Evolutionary conservation across 1,284 basidiomycete genomes (phyloP), one percentile per base, ranked within the genome.

Genomic region (Leccinum pachyderme): DNA sequence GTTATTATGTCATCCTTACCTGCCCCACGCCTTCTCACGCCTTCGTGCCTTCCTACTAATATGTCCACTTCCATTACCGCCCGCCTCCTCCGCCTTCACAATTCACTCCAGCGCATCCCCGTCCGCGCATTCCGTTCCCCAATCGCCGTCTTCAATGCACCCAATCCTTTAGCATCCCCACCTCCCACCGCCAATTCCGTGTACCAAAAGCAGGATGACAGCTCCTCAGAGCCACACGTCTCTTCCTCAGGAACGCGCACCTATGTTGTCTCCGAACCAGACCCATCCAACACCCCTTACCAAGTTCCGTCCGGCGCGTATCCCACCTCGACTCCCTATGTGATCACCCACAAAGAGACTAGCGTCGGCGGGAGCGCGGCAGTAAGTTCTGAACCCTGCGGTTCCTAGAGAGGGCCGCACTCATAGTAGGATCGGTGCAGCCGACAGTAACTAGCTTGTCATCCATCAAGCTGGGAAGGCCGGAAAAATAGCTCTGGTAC

Each of bases 281-380:
- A 86, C 67, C 76, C 79, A 37, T 73, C 80, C 51, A 65, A 81
- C 55, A 78, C 75, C 45, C 79, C 80, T 25, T 86, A 86, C 63
- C 72, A 78, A 59, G 84, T 88, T 33, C 86, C 86, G 4, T 79
- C 80, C 9, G 86, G 86, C 58, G 86, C 86, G 11, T 88, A 83
- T 71, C 81, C 82, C 52, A 78, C 77, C 48, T 80, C 81, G 39
- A 72, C 78, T 28, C 69, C 81, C 9, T 87, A 84, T 69, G 68
- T 74, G 55, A 75, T 27, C 15, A 68, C 71, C 24, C 74, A 74
- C 48, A 74, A 80, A 66, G 62, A 72, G 53, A 62, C 67, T 52
- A 80, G 79, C 54, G 70, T 79, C 52, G 76, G 76, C 35, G 73
- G 76, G 63, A 81, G 77, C 65, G 70, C 76, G 15, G 76, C 76